phyloP scores from a whole-genome alignment of 768 basidiomycete genomes.

The Tulasnella sp. region DNA sequence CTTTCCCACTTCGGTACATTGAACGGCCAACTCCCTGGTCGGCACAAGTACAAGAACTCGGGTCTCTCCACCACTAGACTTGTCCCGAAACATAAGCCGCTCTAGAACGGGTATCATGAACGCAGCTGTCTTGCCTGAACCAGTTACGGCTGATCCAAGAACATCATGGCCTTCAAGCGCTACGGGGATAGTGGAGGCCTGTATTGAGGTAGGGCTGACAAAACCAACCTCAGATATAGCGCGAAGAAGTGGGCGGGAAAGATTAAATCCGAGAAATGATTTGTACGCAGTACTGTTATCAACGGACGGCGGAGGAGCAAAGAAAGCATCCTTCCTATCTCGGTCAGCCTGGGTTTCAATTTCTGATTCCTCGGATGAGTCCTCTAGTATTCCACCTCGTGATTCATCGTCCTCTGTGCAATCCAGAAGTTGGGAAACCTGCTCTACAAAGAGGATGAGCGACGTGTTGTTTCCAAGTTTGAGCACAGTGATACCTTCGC shows the following conservation, averaged over 20 bases:
- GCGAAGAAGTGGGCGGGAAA: conserved; percentile 88
- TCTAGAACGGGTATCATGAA: conserved; percentile 93
- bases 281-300: not conserved
- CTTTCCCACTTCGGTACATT: conserved; percentile 84
- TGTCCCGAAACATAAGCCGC: conserved; percentile 81
- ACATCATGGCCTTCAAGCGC: conserved; percentile 92
- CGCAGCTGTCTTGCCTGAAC: conserved; percentile 96
- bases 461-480: no score
- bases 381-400: not conserved
- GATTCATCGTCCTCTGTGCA: not conserved
- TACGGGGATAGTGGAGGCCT: conserved; percentile 84
- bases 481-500: no score
- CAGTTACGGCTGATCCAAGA: conserved; percentile 90
- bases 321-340: conserved; percentile 76
- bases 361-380: conserved; percentile 54
- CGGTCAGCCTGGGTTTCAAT: conserved; percentile 43
- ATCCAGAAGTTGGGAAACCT: no score
- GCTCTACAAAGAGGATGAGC: no score
- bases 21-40: conserved; percentile 89
- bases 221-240: conserved; percentile 76
- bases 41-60: conserved; percentile 88
- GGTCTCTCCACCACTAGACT: conserved; percentile 73
- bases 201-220: conserved; percentile 84
- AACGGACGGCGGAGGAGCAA: conserved; percentile 38
- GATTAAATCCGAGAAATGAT: conserved; percentile 78